These are phyloP conservation scores for Leccinum subtestaceum DNA, from an alignment of 768 basidiomycete genomes.

Conservation along the genomic window DNA sequence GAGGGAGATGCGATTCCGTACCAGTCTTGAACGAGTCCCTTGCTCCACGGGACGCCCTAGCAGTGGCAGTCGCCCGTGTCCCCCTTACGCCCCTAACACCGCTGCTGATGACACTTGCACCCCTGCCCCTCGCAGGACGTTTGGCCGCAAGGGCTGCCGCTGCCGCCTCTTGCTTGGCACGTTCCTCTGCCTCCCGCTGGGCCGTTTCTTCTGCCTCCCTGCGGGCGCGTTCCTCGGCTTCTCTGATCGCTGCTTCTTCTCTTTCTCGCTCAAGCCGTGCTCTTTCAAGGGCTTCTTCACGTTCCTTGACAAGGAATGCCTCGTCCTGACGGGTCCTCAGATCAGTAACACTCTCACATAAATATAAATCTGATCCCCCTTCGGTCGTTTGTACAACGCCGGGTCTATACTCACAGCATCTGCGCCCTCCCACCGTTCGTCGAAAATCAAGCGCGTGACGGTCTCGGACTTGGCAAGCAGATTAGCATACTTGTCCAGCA, in stretches of 20 bases:
- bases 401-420: conserved; percentile 51
- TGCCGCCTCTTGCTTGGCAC: conserved; percentile 47
- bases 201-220: conserved; percentile 32
- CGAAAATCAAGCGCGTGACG: conserved; percentile 65
- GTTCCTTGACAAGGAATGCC: conserved; percentile 46
- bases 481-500: conserved; percentile 72
- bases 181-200: conserved; percentile 47
- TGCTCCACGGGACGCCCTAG: conserved; percentile 42
- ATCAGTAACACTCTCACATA: background rate
- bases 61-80: conserved; percentile 53
- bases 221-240: conserved; percentile 37
- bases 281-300: conserved; percentile 28
- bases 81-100: conserved; percentile 71
- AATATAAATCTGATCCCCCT: background rate
- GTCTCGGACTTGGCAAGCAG: conserved; percentile 71
- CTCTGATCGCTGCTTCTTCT: conserved; percentile 36
- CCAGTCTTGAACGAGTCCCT: conserved; percentile 40
- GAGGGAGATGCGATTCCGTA: conserved; percentile 18
- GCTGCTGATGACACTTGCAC: conserved; percentile 46
- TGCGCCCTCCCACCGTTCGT: conserved; percentile 74
- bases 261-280: conserved; percentile 36
- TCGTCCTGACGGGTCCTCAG: conserved; percentile 50
- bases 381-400: background rate
- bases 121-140: conserved; percentile 38
- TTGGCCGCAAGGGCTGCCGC: conserved; percentile 35